phyloP scores from a whole-genome alignment of 1,139 yeast species.

The Diutina siamensis region DNA sequence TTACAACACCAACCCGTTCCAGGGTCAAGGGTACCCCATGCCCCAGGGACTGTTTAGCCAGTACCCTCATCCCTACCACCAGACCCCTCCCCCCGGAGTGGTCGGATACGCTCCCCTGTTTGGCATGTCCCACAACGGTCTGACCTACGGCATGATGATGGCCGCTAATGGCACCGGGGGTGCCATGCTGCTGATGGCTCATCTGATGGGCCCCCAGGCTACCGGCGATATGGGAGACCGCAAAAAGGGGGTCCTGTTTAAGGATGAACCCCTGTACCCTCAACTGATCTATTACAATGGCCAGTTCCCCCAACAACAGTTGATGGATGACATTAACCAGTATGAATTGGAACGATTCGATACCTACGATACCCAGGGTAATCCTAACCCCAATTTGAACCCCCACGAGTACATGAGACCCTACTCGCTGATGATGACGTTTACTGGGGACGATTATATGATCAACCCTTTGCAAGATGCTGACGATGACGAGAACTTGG shows the following conservation, averaged over 20 bases:
- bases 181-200: slow-evolving; percentile 4
- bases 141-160: slow-evolving; percentile 5
- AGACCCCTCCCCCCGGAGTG: slow-evolving; percentile 4
- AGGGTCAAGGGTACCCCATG: neutral
- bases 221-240: neutral
- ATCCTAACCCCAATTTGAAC: slow-evolving; percentile 11
- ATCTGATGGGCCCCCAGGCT: neutral
- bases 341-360: slow-evolving; percentile 17
- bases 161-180: slow-evolving; percentile 4
- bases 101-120: neutral
- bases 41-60: slow-evolving; percentile 2
- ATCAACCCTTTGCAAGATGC: slow-evolving; percentile 33
- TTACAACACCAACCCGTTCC: neutral
- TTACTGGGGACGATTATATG: slow-evolving; percentile 30
- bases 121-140: slow-evolving; percentile 3
- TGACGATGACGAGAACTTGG: slow-evolving; percentile 25
- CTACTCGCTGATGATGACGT: slow-evolving; percentile 16
- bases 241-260: slow-evolving; percentile 5
- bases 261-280: slow-evolving; percentile 5
- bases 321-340: slow-evolving; percentile 14
- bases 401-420: slow-evolving; percentile 13
- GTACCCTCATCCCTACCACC: slow-evolving; percentile 5
- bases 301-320: slow-evolving; percentile 5
- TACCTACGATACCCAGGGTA: slow-evolving; percentile 13
- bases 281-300: slow-evolving; percentile 4